Conservation (phyloP, 139 green algal species). For the Desmodesmus armatus region DNA sequence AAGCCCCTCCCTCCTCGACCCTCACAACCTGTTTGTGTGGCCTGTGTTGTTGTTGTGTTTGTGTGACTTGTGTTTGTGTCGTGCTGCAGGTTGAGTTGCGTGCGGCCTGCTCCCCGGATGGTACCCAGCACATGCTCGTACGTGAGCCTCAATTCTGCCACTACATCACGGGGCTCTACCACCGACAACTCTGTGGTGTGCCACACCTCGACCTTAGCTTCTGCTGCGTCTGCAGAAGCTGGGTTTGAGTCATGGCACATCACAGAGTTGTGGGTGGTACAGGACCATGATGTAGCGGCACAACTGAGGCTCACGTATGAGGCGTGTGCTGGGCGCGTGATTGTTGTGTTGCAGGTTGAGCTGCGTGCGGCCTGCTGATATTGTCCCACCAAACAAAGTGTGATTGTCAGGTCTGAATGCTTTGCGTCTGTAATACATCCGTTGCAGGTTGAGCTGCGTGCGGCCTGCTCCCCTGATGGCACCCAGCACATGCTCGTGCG, state of each 20-base stretch:
- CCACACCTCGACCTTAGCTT: slow-evolving; percentile 55
- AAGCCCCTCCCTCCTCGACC: no score
- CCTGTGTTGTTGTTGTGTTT: no score
- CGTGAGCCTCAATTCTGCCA: slow-evolving; percentile 64
- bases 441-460: slow-evolving; percentile 49
- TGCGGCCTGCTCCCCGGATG: slow-evolving; percentile 61
- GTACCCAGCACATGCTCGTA: slow-evolving; percentile 51
- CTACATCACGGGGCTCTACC: slow-evolving; percentile 62
- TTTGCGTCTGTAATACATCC: no score
- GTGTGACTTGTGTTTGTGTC: no score
- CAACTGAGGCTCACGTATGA: slow-evolving; percentile 67
- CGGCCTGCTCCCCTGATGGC: slow-evolving; percentile 61
- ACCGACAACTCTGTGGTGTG: slow-evolving; percentile 54
- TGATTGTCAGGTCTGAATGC: no score
- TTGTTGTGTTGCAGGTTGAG: no score
- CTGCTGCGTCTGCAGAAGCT: no score
- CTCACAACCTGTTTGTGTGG: no score
- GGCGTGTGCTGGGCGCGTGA: no score
- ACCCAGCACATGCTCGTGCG: slow-evolving; percentile 59
- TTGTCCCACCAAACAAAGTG: no score
- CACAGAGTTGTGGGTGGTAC: slow-evolving; percentile 58
- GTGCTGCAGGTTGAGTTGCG: slow-evolving; percentile 50
- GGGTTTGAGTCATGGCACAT: slow-evolving; percentile 16
- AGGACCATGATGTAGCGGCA: slow-evolving; percentile 67
- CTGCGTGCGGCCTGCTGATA: no score